Evolutionary conservation across 257 asterid genomes (phyloP).

Genomic region (Solanum megistacrolobum): DNA sequence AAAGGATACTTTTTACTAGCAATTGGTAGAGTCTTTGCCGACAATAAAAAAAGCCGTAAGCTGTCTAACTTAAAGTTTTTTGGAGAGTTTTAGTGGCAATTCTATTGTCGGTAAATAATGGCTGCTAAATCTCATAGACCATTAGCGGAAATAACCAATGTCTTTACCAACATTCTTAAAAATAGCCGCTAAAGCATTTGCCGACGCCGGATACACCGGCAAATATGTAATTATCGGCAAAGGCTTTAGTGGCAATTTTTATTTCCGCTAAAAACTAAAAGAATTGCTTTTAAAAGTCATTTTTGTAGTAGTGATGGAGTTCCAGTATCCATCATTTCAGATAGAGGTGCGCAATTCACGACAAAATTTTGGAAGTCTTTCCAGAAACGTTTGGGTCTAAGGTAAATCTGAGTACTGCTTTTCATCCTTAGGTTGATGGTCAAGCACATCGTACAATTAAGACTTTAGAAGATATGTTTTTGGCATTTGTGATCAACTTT

Average conservation of each 20-base stretch:
- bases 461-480: too few relatives aligned
- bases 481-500: too few relatives aligned
- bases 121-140: background rate
- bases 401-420: too few relatives aligned
- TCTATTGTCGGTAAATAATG: background rate
- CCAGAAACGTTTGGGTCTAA: too few relatives aligned
- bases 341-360: too few relatives aligned
- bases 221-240: background rate
- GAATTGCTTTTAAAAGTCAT: background rate
- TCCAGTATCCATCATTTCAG: too few relatives aligned
- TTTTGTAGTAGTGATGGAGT: background rate
- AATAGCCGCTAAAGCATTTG: background rate
- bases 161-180: background rate
- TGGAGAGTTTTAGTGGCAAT: background rate
- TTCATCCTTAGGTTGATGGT: too few relatives aligned
- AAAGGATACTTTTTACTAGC: background rate
- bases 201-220: background rate
- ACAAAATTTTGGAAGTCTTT: too few relatives aligned
- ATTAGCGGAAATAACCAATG: background rate
- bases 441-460: too few relatives aligned
- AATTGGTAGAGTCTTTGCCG: background rate
- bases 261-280: background rate
- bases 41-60: background rate
- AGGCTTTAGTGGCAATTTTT: background rate
- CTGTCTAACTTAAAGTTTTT: background rate